Base-by-base conservation (phyloP, 495 filamentous ascomycete genomes). In the Rhypophila decipiens region DNA sequence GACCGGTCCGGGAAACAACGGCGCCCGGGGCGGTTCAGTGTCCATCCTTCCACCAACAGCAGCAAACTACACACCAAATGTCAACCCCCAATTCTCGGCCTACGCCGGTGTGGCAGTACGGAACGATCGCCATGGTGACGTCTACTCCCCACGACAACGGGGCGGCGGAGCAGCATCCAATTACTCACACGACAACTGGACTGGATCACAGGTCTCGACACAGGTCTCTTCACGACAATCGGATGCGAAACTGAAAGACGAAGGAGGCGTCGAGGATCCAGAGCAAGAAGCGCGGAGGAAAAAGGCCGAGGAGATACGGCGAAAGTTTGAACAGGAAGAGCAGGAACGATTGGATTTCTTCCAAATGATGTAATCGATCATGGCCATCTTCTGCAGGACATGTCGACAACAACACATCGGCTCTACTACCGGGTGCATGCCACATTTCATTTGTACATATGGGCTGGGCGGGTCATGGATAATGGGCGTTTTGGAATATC, bases 361-460 rank as follows among this genome's bases (percentile, higher is more conserved):
- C 38, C 58, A 61, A 46, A 58, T 58, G 58, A 49, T 61, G 49
- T 61, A 49, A 58, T n/a, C n/a, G n/a, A n/a, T n/a, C n/a, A n/a
- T n/a, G n/a, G n/a, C n/a, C n/a, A n/a, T n/a, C n/a, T n/a, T n/a
- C n/a, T n/a, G n/a, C n/a, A n/a, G n/a, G n/a, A n/a, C n/a, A n/a
- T n/a, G n/a, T n/a, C n/a, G n/a, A n/a, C n/a, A n/a, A n/a, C n/a
- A n/a, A n/a, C n/a, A n/a, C n/a, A n/a, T n/a, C n/a, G n/a, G n/a
- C n/a, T n/a, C n/a, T n/a, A n/a, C n/a, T n/a, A n/a, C n/a, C n/a
- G n/a, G n/a, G n/a, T n/a, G n/a, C n/a, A n/a, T n/a, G n/a, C n/a
- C n/a, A n/a, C n/a, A n/a, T n/a, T n/a, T n/a, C n/a, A n/a, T n/a
- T n/a, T n/a, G n/a, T n/a, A n/a, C n/a, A n/a, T n/a, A n/a, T n/a